Evolutionary conservation across 768 basidiomycete species (phyloP).

Genomic region (Trametes gibbosa): DNA sequence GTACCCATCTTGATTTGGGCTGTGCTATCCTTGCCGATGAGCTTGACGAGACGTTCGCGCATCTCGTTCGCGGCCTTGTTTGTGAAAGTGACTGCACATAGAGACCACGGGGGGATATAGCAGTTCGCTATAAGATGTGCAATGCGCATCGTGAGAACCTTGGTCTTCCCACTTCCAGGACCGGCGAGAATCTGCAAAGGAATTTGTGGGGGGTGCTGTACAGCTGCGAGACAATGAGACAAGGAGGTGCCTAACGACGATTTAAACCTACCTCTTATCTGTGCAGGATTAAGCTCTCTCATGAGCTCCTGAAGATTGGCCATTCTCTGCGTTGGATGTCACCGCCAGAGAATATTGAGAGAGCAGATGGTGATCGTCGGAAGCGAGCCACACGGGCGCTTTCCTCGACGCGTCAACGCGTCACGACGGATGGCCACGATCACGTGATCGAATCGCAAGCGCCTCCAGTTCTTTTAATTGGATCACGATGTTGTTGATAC

Average conservation of each 20-base stretch:
- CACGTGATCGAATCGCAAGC: conserved; percentile 10
- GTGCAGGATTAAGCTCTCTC: conserved; percentile 28
- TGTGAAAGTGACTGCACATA: conserved; percentile 85
- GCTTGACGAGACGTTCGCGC: conserved; percentile 60
- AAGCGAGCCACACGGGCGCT: conserved; percentile 7
- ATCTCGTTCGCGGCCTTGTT: conserved; percentile 91
- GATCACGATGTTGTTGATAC: not conserved
- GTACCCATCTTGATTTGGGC: conserved; percentile 66
- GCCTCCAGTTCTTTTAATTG: not conserved
- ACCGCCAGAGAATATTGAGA: not conserved
- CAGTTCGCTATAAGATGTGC: conserved; percentile 60
- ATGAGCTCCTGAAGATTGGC: conserved; percentile 8
- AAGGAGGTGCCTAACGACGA: not conserved
- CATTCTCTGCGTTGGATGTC: not conserved
- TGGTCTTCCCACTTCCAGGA: conserved; percentile 75
- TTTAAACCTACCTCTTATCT: conserved; percentile 35
- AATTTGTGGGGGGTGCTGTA: conserved; percentile 54
- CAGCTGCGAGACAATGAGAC: conserved; percentile 46
- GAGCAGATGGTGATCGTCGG: conserved; percentile 3
- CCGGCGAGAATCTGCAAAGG: conserved; percentile 83
- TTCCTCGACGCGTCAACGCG: conserved; percentile 13
- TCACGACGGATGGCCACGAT: not conserved
- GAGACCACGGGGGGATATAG: conserved; percentile 48
- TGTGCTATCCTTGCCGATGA: conserved; percentile 62
- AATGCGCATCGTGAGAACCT: conserved; percentile 67